A percentile compares a stretch with the other conserved stretches of the same genome.
Evolutionary conservation across 441 rosid genomes (phyloP).

Genomic region (Flueggea neowawraea): DNA sequence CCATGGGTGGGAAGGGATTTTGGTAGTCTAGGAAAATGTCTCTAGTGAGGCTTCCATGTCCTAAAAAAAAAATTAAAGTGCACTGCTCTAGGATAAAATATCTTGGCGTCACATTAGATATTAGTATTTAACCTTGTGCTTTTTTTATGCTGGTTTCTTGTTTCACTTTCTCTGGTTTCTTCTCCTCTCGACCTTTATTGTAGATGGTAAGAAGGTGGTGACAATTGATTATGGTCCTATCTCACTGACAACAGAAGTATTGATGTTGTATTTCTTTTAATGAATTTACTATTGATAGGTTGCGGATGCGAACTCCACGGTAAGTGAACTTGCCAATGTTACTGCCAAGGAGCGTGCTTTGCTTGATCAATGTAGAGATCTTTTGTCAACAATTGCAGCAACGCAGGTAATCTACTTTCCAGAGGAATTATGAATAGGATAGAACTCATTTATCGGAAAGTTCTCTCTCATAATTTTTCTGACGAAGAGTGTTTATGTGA

Average conservation of each 20-base stretch:
- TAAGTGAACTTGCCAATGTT: slow-evolving; percentile 45
- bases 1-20: too few species aligned
- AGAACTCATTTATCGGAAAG: not conserved
- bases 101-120: not conserved
- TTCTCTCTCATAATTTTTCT: not conserved
- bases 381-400: slow-evolving; percentile 56
- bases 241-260: too few species aligned
- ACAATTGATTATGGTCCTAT: too few species aligned
- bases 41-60: too few species aligned
- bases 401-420: slow-evolving; percentile 47
- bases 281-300: slow-evolving; percentile 35
- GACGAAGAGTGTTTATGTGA: slow-evolving; percentile 8
- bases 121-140: not conserved
- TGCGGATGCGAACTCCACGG: slow-evolving; percentile 46
- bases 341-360: slow-evolving; percentile 53
- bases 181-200: too few species aligned
- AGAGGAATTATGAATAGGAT: not conserved
- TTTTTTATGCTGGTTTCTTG: too few species aligned
- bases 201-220: too few species aligned
- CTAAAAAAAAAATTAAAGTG: not conserved
- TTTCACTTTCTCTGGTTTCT: too few species aligned
- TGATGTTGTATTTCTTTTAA: not conserved
- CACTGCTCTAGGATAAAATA: not conserved
- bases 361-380: slow-evolving; percentile 60
- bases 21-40: too few species aligned